These are phyloP conservation scores for Colletotrichum chlorophyti DNA, from an alignment of 2,329 filamentous ascomycete species.

Conservation along the genomic window DNA sequence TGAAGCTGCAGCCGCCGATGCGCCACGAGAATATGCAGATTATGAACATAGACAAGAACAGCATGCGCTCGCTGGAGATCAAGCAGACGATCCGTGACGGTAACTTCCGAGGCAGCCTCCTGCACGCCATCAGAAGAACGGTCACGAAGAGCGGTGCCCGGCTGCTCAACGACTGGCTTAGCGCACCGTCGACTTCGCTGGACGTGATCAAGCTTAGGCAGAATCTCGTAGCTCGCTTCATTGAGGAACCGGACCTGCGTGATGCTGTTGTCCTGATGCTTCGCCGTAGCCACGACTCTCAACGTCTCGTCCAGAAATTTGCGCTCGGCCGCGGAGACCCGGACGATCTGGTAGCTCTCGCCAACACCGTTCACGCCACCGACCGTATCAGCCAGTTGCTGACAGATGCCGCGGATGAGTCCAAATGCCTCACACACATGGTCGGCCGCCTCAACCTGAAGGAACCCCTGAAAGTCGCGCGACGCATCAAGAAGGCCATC, in stretches of 20 bases:
- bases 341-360: conserved; percentile 86
- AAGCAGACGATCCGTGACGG: conserved; percentile 85
- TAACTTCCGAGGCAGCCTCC: conserved; percentile 78
- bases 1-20: conserved; percentile 84
- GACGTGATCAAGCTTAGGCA: conserved; percentile 79
- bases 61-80: conserved; percentile 87
- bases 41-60: conserved; percentile 93
- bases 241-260: conserved; percentile 70
- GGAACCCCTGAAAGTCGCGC: conserved; percentile 72
- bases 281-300: conserved; percentile 80
- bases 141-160: conserved; percentile 91
- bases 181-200: conserved; percentile 88
- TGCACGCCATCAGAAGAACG: conserved; percentile 89
- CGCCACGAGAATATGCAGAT: conserved; percentile 77
- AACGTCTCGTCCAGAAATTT: conserved; percentile 92
- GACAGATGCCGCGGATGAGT: conserved; percentile 30
- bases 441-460: conserved; percentile 68
- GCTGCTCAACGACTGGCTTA: conserved; percentile 83
- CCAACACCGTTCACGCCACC: conserved; percentile 80
- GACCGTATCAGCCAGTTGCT: conserved; percentile 66
- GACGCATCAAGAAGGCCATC: conserved; percentile 77
- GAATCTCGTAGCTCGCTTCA: conserved; percentile 80
- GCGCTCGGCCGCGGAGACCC: conserved; percentile 89
- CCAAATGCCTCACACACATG: conserved; percentile 51
- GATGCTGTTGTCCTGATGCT: conserved; percentile 75